phyloP scores from a whole-genome alignment of 805 yeast genomes.

The Candida palmyrensis region DNA sequence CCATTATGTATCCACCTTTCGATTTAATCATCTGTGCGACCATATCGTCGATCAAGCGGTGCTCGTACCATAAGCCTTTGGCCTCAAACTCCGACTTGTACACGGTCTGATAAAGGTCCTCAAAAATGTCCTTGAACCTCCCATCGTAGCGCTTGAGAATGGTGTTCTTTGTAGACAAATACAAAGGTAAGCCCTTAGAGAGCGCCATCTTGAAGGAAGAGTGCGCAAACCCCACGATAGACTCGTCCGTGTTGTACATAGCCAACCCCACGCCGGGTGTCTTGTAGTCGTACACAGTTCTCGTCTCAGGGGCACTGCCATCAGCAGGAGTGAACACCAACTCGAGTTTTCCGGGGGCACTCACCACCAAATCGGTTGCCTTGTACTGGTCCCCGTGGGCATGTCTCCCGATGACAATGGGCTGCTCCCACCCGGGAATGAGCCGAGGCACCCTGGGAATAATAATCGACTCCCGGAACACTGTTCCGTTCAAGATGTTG shows the following conservation, averaged over 20 bases:
- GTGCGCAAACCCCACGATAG: conserved; percentile 73
- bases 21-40: conserved; percentile 87
- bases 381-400: conserved; percentile 84
- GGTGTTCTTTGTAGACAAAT: conserved; percentile 72
- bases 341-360: conserved; percentile 63
- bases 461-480: conserved; percentile 79
- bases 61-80: conserved; percentile 67
- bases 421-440: conserved; percentile 76
- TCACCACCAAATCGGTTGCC: conserved; percentile 68
- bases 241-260: conserved; percentile 80
- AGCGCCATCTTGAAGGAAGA: conserved; percentile 75
- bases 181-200: conserved; percentile 57
- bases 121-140: conserved; percentile 75
- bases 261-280: conserved; percentile 73
- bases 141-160: conserved; percentile 81
- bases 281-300: conserved; percentile 57
- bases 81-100: conserved; percentile 56
- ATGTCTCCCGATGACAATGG: conserved; percentile 81
- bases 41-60: conserved; percentile 82
- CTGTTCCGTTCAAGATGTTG: conserved; percentile 78
- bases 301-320: conserved; percentile 44
- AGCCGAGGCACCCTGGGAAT: conserved; percentile 73
- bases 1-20: conserved; percentile 76
- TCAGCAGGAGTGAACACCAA: conserved; percentile 60
- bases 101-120: conserved; percentile 53